Percentiles rank a stretch among this genome's conserved stretches.
phyloP scores from a whole-genome alignment of 495 filamentous ascomycete species.

The Aspergillus saccharolyticus region DNA sequence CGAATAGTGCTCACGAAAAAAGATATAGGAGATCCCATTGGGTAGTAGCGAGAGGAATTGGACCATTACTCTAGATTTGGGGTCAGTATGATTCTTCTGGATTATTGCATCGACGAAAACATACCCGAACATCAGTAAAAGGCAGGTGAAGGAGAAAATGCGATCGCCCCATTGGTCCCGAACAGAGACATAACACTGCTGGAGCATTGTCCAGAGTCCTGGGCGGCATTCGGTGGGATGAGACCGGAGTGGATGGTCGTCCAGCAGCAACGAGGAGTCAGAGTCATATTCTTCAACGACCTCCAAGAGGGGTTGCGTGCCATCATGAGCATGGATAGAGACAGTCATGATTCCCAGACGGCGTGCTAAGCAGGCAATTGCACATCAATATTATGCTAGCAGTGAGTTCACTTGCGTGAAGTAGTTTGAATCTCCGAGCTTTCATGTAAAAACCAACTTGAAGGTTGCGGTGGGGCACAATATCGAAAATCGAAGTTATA shows the following conservation, averaged over 20 bases:
- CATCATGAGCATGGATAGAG: neutral
- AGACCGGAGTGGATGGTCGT: constrained; percentile 39
- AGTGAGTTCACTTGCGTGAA: too few relatives aligned
- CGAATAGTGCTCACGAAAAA: constrained; percentile 3
- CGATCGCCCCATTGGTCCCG: constrained; percentile 22
- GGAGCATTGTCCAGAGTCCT: constrained; percentile 17
- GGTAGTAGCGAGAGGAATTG: constrained; percentile 20
- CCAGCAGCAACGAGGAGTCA: constrained; percentile 29
- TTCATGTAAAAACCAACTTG: too few relatives aligned
- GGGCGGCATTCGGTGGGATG: constrained; percentile 36
- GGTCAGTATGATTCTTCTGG: constrained; percentile 1
- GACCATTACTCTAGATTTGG: constrained; percentile 13
- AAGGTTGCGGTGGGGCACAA: constrained; percentile 12
- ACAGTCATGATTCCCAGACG: constrained; percentile 2
- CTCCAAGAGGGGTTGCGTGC: constrained; percentile 10
- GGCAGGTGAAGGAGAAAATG: constrained; percentile 21
- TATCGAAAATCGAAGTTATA: neutral
- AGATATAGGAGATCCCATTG: constrained; percentile 12
- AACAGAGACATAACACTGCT: constrained; percentile 11
- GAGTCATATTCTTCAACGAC: constrained; percentile 25
- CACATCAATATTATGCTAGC: neutral
- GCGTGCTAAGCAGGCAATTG: neutral
- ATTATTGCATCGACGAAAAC: constrained; percentile 7
- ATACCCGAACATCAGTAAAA: constrained; percentile 32
- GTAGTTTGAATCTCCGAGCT: too few relatives aligned